Percentiles rank a stretch among this genome's conserved stretches.
phyloP scores from a whole-genome alignment of 2,329 filamentous ascomycete genomes.

The Microcera coccophila region DNA sequence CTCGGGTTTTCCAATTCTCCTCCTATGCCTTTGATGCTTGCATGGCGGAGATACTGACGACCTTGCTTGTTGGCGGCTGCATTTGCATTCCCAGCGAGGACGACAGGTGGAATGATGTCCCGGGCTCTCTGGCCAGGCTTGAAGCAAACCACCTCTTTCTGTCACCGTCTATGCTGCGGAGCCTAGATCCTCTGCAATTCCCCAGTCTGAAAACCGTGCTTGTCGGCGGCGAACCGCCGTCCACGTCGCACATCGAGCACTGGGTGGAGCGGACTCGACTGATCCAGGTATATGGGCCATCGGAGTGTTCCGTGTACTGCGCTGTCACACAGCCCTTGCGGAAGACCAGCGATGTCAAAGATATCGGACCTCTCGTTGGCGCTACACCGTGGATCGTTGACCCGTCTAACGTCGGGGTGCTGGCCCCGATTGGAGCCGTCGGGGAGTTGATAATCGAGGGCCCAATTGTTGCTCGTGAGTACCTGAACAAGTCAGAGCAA shows the following conservation, averaged over 20 bases:
- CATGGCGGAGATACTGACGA: slow-evolving; percentile 17
- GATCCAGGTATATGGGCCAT: slow-evolving; percentile 3
- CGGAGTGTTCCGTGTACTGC: slow-evolving; percentile 2
- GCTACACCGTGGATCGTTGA: slow-evolving; percentile 3
- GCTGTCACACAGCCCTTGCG: neutral
- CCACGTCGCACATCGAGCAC: neutral
- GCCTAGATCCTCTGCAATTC: neutral
- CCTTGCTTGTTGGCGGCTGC: slow-evolving; percentile 19
- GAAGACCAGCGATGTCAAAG: neutral
- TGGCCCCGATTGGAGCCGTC: slow-evolving; percentile 4
- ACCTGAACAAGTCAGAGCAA: slow-evolving; percentile 36
- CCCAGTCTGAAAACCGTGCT: neutral
- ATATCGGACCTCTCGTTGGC: slow-evolving; percentile 1
- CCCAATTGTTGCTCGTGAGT: slow-evolving; percentile 46
- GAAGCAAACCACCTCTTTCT: slow-evolving; percentile 12
- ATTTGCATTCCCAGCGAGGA: slow-evolving; percentile 20
- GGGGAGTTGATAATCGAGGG: slow-evolving; percentile 33
- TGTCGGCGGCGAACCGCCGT: neutral
- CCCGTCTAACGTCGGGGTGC: neutral
- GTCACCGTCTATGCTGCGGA: slow-evolving; percentile 4
- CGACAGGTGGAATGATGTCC: slow-evolving; percentile 14
- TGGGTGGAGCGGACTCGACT: neutral
- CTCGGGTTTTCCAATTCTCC: slow-evolving; percentile 16
- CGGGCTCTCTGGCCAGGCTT: slow-evolving; percentile 12
- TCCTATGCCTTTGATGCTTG: slow-evolving; percentile 22